phyloP scores from a whole-genome alignment of 371 early-diverging fungal species.

The Apophysomyces sp. region DNA sequence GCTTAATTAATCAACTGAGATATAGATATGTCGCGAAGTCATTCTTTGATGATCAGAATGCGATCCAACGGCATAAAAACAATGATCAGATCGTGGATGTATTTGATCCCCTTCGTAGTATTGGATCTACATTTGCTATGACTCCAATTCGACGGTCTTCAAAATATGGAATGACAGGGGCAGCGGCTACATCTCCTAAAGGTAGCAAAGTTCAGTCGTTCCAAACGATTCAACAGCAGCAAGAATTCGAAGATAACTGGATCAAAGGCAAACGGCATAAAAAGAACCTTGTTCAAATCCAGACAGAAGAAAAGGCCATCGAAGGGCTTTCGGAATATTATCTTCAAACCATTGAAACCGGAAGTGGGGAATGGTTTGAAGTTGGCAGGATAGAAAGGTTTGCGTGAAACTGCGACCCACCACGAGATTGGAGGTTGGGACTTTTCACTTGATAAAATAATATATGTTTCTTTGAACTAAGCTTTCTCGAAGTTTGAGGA shows the following conservation, averaged over 20 bases:
- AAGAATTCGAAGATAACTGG: conserved; percentile 36
- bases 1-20: not conserved
- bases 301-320: conserved; percentile 47
- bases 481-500: too few species aligned
- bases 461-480: not conserved
- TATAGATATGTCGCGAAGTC: conserved; percentile 19
- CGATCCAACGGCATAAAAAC: not conserved
- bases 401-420: not conserved
- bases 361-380: conserved; percentile 49
- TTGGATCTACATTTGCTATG: conserved; percentile 23
- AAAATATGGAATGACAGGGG: not conserved
- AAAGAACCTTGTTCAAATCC: conserved; percentile 43
- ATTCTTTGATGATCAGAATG: not conserved
- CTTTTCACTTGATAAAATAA: not conserved
- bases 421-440: not conserved
- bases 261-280: conserved; percentile 27
- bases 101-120: conserved; percentile 26
- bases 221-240: conserved; percentile 43
- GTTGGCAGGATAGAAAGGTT: conserved; percentile 16
- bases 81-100: not conserved
- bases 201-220: conserved; percentile 20
- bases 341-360: conserved; percentile 37
- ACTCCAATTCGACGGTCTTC: conserved; percentile 26
- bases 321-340: conserved; percentile 33
- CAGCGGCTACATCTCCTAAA: not conserved